Evolutionary conservation across 148 eudicot species (phyloP).

Genomic region (Rhododendron henanense): DNA sequence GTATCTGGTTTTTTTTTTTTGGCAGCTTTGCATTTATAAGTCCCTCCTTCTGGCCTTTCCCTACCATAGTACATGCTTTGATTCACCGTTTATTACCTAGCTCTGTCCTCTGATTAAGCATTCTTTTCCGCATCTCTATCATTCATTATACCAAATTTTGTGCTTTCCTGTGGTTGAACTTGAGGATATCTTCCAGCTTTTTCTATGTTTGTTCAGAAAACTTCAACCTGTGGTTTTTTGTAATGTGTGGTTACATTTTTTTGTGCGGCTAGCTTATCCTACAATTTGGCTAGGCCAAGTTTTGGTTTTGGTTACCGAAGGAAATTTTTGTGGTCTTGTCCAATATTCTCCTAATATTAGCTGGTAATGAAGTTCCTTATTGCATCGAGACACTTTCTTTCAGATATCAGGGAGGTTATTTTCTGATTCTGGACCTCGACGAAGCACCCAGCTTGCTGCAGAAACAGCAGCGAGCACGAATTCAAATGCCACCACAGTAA

Average conservation of each 20-base stretch:
- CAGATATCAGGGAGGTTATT: slow-evolving; percentile 18
- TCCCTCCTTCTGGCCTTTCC: background rate
- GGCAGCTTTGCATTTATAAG: background rate
- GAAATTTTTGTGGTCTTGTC: background rate
- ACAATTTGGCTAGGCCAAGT: background rate
- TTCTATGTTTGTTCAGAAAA: background rate
- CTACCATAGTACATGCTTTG: background rate
- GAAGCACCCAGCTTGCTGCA: slow-evolving; percentile 80
- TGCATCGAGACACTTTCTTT: background rate
- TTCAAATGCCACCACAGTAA: slow-evolving; percentile 34
- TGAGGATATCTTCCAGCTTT: background rate
- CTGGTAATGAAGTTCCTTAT: slow-evolving; percentile 4
- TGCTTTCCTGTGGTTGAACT: background rate
- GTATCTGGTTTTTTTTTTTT: background rate
- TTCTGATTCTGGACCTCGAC: slow-evolving; percentile 84
- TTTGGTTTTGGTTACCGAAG: background rate
- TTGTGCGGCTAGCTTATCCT: background rate
- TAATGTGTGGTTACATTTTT: background rate
- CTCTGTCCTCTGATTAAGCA: background rate
- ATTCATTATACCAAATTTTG: background rate
- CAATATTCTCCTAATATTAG: background rate
- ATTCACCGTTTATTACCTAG: background rate
- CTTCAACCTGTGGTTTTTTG: background rate
- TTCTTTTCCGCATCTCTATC: background rate
- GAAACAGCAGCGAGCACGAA: slow-evolving; percentile 47